These are phyloP conservation scores for Datura wrightii DNA, from an alignment of 257 asterid genomes.

Conservation along the genomic window DNA sequence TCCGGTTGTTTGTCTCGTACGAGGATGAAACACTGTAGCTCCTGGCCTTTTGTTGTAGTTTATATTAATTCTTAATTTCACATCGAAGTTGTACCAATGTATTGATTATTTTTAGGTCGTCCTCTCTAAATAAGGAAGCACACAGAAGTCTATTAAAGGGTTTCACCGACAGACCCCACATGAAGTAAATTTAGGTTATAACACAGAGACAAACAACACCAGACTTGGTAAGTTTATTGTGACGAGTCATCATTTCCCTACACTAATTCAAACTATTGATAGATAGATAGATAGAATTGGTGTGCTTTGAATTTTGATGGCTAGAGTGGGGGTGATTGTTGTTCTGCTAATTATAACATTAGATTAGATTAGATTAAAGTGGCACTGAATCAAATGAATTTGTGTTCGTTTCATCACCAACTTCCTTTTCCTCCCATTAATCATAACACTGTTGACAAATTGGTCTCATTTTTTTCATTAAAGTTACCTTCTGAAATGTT, in stretches of 20 bases:
- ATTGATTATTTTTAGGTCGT: not conserved
- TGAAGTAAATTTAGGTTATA: not conserved
- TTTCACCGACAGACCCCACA: not conserved
- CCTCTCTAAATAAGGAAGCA: not conserved
- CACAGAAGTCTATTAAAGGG: not conserved
- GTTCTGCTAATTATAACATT: constrained; percentile 27
- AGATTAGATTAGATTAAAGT: not conserved
- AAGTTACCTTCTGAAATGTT: constrained; percentile 18
- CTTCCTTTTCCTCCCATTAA: constrained; percentile 2
- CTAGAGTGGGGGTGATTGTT: constrained; percentile 17
- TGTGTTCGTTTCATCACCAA: constrained; percentile 13
- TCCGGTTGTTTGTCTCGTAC: not conserved
- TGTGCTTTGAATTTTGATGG: not conserved
- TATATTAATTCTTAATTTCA: constrained; percentile 14
- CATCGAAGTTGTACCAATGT: not conserved
- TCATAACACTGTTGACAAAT: constrained; percentile 16
- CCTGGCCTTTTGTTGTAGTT: not conserved
- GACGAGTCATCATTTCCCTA: not conserved
- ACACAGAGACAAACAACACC: not conserved
- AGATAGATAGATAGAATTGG: not conserved
- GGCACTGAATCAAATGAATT: constrained; percentile 26
- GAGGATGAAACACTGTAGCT: not conserved
- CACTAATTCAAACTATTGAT: not conserved
- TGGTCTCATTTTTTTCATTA: not conserved
- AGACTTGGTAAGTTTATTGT: not conserved